phyloP scores from a whole-genome alignment of 192 early-diverging fungal species.

The Dimargaris cristalligena region DNA sequence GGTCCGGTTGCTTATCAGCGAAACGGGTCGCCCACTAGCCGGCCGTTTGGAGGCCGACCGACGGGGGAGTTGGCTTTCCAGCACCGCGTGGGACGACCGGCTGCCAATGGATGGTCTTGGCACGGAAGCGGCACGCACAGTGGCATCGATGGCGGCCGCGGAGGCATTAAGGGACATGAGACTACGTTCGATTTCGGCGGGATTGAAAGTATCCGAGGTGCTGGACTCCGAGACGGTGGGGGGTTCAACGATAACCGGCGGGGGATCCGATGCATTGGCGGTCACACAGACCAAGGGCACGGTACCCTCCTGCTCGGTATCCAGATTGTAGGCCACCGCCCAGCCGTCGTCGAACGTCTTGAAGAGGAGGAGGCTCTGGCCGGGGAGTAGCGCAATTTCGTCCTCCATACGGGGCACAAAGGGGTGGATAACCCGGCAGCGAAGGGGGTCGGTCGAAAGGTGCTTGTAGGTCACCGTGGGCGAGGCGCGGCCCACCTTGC shows the following conservation, averaged over 20 bases:
- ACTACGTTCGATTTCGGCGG: constrained; percentile 4
- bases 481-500: not conserved
- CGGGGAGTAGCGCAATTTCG: constrained; percentile 36
- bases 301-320: constrained; percentile 38
- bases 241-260: not conserved
- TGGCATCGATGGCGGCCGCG: not conserved
- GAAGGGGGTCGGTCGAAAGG: not conserved
- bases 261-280: not conserved
- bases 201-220: constrained; percentile 5
- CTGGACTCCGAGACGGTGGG: not conserved
- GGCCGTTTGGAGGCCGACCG: not conserved
- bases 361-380: constrained; percentile 39
- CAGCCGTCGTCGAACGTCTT: constrained; percentile 58
- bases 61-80: constrained; percentile 1
- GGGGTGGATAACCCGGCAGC: constrained; percentile 19
- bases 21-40: not conserved
- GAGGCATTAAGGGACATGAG: constrained; percentile 1
- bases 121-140: not conserved
- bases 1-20: too few relatives aligned
- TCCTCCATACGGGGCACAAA: constrained; percentile 41
- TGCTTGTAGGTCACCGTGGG: not conserved
- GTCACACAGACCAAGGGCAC: constrained; percentile 52
- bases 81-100: not conserved
- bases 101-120: not conserved
- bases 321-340: constrained; percentile 48